Evolutionary conservation across 192 early-diverging fungal genomes (phyloP).

Genomic region (Bifiguratus adelaidae): DNA sequence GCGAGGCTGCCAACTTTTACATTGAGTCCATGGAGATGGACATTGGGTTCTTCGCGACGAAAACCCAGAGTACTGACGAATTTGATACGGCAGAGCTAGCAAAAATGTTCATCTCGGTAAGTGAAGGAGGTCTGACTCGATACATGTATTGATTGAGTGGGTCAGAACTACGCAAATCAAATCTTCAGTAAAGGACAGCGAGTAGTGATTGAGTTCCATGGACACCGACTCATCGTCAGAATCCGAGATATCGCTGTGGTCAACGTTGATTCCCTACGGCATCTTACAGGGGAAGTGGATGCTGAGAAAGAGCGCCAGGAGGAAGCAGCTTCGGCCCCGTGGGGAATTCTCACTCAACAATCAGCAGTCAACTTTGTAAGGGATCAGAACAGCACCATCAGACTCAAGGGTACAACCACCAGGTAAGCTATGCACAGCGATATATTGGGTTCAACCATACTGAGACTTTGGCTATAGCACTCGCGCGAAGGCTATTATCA

Average conservation of each 20-base stretch:
- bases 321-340: constrained; percentile 7
- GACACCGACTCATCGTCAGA: constrained; percentile 40
- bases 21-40: constrained; percentile 38
- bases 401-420: constrained; percentile 53
- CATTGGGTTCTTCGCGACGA: constrained; percentile 43
- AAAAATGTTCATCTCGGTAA: constrained; percentile 41
- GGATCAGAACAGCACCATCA: constrained; percentile 60
- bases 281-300: constrained; percentile 17
- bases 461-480: constrained; percentile 22
- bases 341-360: constrained; percentile 69
- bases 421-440: too few species aligned
- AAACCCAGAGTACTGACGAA: constrained; percentile 33
- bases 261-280: constrained; percentile 39
- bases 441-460: not conserved
- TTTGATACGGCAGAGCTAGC: constrained; percentile 70
- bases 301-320: not conserved
- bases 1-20: constrained; percentile 25
- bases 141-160: not conserved
- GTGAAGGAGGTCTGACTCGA: not conserved
- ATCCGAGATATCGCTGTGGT: constrained; percentile 38
- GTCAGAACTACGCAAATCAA: constrained; percentile 63
- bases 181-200: constrained; percentile 70
- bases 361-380: constrained; percentile 62
- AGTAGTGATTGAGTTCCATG: constrained; percentile 76
- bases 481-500: constrained; percentile 66